phyloP scores from a whole-genome alignment of 495 filamentous ascomycete genomes.

The Sordaria brevicollis region DNA sequence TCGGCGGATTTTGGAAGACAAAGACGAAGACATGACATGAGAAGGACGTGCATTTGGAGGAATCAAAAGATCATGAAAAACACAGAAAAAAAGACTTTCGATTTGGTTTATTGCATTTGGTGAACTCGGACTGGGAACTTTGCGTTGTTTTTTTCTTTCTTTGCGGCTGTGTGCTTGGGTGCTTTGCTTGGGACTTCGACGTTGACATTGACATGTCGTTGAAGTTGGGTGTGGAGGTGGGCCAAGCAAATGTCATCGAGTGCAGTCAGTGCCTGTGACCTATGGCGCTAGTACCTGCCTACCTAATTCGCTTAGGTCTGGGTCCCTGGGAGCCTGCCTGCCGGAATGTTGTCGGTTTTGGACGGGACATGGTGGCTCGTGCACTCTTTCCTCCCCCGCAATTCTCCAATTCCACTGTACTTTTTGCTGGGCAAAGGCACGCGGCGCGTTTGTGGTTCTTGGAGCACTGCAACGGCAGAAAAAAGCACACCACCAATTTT shows the following conservation, averaged over 20 bases:
- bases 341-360: not conserved
- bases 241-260: not conserved
- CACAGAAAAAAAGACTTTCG: not conserved
- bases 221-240: not conserved
- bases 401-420: not conserved
- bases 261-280: not conserved
- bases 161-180: not conserved
- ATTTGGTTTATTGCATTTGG: not conserved
- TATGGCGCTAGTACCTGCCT: not conserved
- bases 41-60: not conserved
- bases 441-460: not conserved
- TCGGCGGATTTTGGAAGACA: not conserved
- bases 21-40: too few species aligned
- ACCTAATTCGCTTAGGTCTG: not conserved
- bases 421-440: not conserved
- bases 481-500: not conserved
- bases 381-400: not conserved
- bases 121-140: not conserved
- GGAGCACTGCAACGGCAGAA: not conserved
- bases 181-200: not conserved
- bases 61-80: not conserved
- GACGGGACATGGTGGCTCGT: not conserved
- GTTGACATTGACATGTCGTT: not conserved
- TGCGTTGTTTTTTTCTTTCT: not conserved
- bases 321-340: not conserved